Percentiles rank a stretch among this genome's conserved stretches.
Evolutionary conservation across 1,284 basidiomycete species (phyloP).

Genomic region (Melampsora medusae): DNA sequence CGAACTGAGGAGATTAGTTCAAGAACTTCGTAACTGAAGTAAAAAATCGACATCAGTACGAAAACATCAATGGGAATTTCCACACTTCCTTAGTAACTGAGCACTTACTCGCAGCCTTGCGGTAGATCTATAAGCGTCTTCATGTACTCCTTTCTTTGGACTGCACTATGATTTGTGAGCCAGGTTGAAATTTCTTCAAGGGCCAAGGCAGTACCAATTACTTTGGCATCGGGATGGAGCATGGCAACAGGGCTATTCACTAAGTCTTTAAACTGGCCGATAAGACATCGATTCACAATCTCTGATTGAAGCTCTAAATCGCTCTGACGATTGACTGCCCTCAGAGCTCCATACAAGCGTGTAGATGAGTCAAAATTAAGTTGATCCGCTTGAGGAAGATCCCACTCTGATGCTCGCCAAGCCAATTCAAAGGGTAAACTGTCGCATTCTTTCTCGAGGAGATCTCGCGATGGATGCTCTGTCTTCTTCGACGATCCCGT

Average conservation of each 20-base stretch:
- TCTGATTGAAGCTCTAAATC: conserved; percentile 60
- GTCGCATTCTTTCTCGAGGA: conserved; percentile 84
- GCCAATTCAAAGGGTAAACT: conserved; percentile 59
- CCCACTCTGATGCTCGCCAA: conserved; percentile 48
- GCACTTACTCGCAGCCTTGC: conserved; percentile 66
- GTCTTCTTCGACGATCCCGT: conserved; percentile 57
- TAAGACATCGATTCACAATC: conserved; percentile 61
- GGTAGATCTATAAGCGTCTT: conserved; percentile 56
- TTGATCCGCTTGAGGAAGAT: conserved; percentile 48
- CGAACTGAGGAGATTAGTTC: conserved; percentile 80
- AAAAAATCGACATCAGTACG: neutral
- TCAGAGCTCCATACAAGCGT: conserved; percentile 72
- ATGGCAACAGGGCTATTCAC: conserved; percentile 60
- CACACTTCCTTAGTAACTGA: conserved; percentile 38
- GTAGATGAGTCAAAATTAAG: conserved; percentile 59
- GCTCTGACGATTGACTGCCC: conserved; percentile 72
- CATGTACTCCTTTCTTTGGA: conserved; percentile 9
- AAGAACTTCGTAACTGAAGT: conserved; percentile 68
- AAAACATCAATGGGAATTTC: conserved; percentile 32
- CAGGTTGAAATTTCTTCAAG: conserved; percentile 23
- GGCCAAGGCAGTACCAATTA: conserved; percentile 39
- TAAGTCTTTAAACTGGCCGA: conserved; percentile 67
- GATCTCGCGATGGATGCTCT: conserved; percentile 68
- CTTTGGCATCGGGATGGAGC: conserved; percentile 47
- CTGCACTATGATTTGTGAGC: conserved; percentile 5